phyloP scores from a whole-genome alignment of 768 basidiomycete genomes.

The Rhizopogon vulgaris region DNA sequence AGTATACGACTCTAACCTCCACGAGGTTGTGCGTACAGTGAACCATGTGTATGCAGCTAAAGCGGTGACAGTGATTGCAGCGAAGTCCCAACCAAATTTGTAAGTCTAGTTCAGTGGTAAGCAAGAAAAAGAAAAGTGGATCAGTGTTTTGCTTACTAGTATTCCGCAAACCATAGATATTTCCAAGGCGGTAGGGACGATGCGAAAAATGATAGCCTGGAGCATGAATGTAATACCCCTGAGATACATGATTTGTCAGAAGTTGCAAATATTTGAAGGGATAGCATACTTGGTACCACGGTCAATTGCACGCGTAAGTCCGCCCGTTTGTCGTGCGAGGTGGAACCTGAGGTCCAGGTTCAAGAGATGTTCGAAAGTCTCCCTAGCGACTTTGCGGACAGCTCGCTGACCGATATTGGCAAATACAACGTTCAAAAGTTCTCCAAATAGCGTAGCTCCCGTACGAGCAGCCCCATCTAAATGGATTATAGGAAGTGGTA shows the following conservation, averaged over 20 bases:
- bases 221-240: slow-evolving; percentile 96
- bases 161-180: slow-evolving; percentile 98
- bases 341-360: slow-evolving; percentile 91
- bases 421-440: slow-evolving; percentile 92
- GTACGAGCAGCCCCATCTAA: slow-evolving; percentile 88
- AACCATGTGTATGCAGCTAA: slow-evolving; percentile 96
- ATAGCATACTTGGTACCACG: slow-evolving; percentile 84
- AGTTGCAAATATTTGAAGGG: not conserved
- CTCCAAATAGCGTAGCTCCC: slow-evolving; percentile 83
- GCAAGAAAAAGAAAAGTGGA: not conserved
- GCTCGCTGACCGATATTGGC: slow-evolving; percentile 94
- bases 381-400: slow-evolving; percentile 90
- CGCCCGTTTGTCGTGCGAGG: slow-evolving; percentile 89
- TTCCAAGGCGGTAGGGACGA: slow-evolving; percentile 93
- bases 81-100: slow-evolving; percentile 97
- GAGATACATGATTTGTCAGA: slow-evolving; percentile 1
- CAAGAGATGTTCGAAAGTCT: slow-evolving; percentile 91
- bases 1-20: slow-evolving; percentile 55
- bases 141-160: slow-evolving; percentile 47
- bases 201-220: slow-evolving; percentile 89
- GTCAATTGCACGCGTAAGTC: slow-evolving; percentile 93
- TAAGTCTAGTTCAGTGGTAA: slow-evolving; percentile 57
- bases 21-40: slow-evolving; percentile 91
- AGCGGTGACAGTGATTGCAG: slow-evolving; percentile 79
- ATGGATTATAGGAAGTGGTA: slow-evolving; percentile 1